These are phyloP conservation scores for Ilyonectria sp. DNA, from an alignment of 2,329 filamentous ascomycete genomes.

Conservation along the genomic window DNA sequence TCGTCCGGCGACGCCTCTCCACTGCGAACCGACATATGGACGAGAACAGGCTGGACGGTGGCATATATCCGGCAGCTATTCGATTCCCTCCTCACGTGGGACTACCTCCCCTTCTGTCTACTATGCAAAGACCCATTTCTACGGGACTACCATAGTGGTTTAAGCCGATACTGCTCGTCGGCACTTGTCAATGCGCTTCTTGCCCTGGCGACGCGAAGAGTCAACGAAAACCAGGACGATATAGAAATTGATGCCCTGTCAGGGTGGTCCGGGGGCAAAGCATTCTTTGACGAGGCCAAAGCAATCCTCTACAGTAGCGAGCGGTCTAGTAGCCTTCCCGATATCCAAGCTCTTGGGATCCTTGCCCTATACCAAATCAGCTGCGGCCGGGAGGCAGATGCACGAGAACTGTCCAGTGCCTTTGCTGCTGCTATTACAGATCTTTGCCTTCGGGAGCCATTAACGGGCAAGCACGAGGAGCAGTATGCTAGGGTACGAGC, in stretches of 20 bases:
- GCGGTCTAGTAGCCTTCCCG: neutral
- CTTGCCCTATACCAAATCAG: neutral
- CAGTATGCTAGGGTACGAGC: neutral
- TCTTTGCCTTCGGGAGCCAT: neutral
- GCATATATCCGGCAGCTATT: slow-evolving; percentile 23
- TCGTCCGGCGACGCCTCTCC: neutral
- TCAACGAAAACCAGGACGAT: slow-evolving; percentile 6
- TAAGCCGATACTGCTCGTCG: neutral
- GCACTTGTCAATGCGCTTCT: neutral
- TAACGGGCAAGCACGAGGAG: neutral
- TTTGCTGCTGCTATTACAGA: neutral
- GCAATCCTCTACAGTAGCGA: neutral
- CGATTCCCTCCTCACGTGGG: slow-evolving; percentile 26
- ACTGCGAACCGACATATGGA: neutral
- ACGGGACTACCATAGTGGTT: slow-evolving; percentile 2
- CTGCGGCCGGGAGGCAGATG: neutral
- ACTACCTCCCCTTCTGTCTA: slow-evolving; percentile 25
- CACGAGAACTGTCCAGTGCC: neutral
- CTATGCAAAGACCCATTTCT: slow-evolving; percentile 18
- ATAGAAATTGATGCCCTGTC: neutral
- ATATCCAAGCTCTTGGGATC: slow-evolving; percentile 1
- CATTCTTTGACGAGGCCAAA: neutral
- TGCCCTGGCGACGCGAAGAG: neutral
- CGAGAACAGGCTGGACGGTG: slow-evolving; percentile 23
- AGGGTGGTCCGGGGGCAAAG: neutral